Conservation (phyloP, 495 filamentous ascomycete species). For the Articulospora tetracladia region DNA sequence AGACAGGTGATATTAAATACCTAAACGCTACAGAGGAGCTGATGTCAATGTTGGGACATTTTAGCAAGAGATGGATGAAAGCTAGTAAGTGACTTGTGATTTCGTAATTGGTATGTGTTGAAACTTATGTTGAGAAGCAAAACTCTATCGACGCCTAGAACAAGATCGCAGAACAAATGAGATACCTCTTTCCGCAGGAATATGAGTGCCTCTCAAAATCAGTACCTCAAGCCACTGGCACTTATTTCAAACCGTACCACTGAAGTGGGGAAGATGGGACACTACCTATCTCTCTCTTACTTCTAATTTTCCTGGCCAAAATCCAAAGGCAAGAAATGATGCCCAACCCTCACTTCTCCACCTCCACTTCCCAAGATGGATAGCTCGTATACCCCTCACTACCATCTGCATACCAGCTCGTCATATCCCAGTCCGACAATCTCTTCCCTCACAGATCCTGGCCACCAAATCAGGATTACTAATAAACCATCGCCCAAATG, state of each 20-base stretch:
- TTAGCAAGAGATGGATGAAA: conserved; percentile 13
- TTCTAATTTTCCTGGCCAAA: too few species aligned
- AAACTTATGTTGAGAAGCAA: conserved; percentile 3
- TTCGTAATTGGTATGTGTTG: not conserved
- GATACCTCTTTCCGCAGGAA: too few species aligned
- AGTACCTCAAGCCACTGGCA: too few species aligned
- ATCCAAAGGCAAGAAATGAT: too few species aligned
- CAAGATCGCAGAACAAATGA: not conserved
- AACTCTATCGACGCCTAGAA: conserved; percentile 1
- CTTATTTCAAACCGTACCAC: too few species aligned
- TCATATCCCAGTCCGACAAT: conserved; percentile 1
- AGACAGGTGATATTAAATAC: conserved; percentile 4
- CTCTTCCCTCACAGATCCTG: conserved; percentile 4
- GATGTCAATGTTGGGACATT: conserved; percentile 8
- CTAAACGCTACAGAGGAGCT: not conserved
- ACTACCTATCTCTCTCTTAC: too few species aligned
- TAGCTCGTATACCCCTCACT: conserved; percentile 14
- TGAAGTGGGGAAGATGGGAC: too few species aligned
- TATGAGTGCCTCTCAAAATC: too few species aligned
- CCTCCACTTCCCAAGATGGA: conserved; percentile 2
- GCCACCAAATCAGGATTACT: conserved; percentile 19
- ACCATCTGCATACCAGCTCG: conserved; percentile 20
- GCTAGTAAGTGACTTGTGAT: conserved; percentile 9
- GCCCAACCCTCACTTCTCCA: not conserved
- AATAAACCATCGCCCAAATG: conserved; percentile 18